Base-by-base conservation (phyloP, 208 protist species). In the Wallacemonas collosoma region DNA sequence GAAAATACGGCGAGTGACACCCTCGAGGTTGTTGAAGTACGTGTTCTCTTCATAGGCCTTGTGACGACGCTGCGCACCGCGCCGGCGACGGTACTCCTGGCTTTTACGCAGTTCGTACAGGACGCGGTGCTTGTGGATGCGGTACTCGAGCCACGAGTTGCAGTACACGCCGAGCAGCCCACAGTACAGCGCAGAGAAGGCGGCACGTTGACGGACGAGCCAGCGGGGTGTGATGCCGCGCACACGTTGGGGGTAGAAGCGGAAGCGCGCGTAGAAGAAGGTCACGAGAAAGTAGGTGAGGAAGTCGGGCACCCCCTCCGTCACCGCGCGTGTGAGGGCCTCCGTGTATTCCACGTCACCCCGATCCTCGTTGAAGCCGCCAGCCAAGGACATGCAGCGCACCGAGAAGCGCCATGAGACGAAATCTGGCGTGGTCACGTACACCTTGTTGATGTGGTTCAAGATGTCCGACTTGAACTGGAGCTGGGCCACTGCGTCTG, bases 391-490 rank as follows among this genome's bases (percentile, higher is more conserved):
- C 87, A 97, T 87, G 72, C 86, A 91, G 45, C 93, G 87, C n/a
- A 97, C 89, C 12, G 93, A 92, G 72, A 94, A 95, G 56, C 93
- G 90, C 87, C 93, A 94, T 48, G 93, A 94, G 36, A 92, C 79
- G 73, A 97, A 93, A 77, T 97, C 93, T 1, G 88, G 84, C 6
- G 88, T 95, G 35, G 83, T 88, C 53, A 91, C 85, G 76, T 84
- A 95, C 11, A 95, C 86, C 60, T 90, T 91, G 77, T 95, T 95
- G 45, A 95, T 79, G 71, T 95, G 83, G 60, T 95, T 94, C 7
- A 95, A 58, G 45, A 97, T 94, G 74, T 95, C 90, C 0, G 89
- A 94, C 73, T 94, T 93, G 77, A 95, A 93, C 76, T 97, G 93
- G 78, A 97, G 77, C 78, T 94, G 87, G 53, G 88, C 86, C 57